Evolutionary conservation across 176 grass and related monocot species (phyloP).

Genomic region (Tillandsia fasciculata): DNA sequence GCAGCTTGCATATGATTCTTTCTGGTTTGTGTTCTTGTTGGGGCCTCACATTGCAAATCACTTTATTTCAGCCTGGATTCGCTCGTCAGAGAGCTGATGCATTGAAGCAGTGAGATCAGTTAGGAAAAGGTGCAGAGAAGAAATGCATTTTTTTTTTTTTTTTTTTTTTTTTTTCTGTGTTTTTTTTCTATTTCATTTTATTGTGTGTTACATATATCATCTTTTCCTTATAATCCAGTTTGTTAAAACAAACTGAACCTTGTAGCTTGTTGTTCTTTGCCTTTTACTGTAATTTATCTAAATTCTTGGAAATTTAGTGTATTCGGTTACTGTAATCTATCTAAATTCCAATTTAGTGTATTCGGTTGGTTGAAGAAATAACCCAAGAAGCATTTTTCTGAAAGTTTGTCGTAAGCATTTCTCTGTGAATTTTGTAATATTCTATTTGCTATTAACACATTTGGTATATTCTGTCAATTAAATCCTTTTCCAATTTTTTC

Average conservation of each 20-base stretch:
- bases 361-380: neutral
- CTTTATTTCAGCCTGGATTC: constrained; percentile 73
- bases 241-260: constrained; percentile 12
- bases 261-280: constrained; percentile 1
- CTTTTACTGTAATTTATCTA: constrained; percentile 18
- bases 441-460: too few relatives aligned
- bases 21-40: constrained; percentile 35
- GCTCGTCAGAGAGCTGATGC: constrained; percentile 34
- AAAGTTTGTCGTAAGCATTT: neutral
- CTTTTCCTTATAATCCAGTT: constrained; percentile 21
- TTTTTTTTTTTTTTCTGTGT: neutral
- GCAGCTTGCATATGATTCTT: constrained; percentile 29
- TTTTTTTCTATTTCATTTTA: neutral
- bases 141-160: constrained; percentile 1
- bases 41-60: constrained; percentile 38
- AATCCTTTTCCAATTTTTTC: too few relatives aligned
- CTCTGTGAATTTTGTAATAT: neutral
- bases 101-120: constrained; percentile 26
- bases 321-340: constrained; percentile 10
- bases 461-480: too few relatives aligned
- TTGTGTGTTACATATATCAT: constrained; percentile 7
- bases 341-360: constrained; percentile 12
- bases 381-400: neutral
- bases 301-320: constrained; percentile 4
- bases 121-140: constrained; percentile 7